Evolutionary conservation across 768 basidiomycete species (phyloP).

Genomic region (Steccherinum ochraceum): DNA sequence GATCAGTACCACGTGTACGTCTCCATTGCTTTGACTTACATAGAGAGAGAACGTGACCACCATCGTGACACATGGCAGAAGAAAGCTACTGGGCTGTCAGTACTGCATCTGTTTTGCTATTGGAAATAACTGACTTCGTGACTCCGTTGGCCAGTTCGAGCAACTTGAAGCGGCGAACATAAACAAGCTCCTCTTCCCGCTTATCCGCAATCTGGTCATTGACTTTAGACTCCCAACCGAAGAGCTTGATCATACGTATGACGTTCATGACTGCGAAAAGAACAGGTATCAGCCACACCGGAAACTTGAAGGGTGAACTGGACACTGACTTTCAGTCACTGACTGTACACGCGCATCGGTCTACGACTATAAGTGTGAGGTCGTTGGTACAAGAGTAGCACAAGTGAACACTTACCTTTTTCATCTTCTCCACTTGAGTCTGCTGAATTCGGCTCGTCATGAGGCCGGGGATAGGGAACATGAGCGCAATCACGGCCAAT

Average conservation of each 20-base stretch:
- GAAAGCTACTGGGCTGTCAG: constrained; percentile 30
- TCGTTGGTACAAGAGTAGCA: too few species aligned
- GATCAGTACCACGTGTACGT: neutral
- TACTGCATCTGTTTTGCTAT: neutral
- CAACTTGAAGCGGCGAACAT: constrained; percentile 47
- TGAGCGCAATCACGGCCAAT: constrained; percentile 31
- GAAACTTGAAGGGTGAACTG: neutral
- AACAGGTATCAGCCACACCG: neutral
- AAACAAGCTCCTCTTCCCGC: constrained; percentile 54
- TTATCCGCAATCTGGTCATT: constrained; percentile 44
- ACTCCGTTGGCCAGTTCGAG: constrained; percentile 39
- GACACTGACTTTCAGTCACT: constrained; percentile 33
- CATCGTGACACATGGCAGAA: constrained; percentile 63
- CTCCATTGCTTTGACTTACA: constrained; percentile 25
- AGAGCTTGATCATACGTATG: constrained; percentile 45
- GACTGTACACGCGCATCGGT: constrained; percentile 42
- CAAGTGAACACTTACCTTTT: constrained; percentile 18
- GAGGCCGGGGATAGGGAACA: constrained; percentile 38
- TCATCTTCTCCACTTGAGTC: constrained; percentile 35
- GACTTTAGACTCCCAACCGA: constrained; percentile 40
- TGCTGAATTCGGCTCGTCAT: constrained; percentile 30
- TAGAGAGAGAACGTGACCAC: constrained; percentile 56
- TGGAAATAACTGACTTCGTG: constrained; percentile 32
- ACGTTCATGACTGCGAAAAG: constrained; percentile 23
- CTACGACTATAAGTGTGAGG: constrained; percentile 19